These are phyloP conservation scores for Sistotremastrum niveocremeum DNA, from an alignment of 768 basidiomycete genomes.

Conservation along the genomic window DNA sequence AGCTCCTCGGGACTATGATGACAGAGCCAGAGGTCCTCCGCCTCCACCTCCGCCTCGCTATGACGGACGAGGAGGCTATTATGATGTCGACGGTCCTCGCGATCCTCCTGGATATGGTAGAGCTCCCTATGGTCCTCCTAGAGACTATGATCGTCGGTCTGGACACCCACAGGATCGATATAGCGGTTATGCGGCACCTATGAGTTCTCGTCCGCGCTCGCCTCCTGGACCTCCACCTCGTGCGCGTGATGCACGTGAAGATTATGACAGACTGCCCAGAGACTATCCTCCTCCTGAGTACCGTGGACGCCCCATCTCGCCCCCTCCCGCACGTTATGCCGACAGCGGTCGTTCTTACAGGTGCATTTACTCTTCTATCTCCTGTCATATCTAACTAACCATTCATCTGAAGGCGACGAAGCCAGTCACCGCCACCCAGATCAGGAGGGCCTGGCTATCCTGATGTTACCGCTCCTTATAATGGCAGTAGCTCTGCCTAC, in stretches of 20 bases:
- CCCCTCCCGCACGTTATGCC: constrained; percentile 25
- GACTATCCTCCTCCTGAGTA: constrained; percentile 11
- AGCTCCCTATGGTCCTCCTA: constrained; percentile 4
- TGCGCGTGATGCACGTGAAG: constrained; percentile 47
- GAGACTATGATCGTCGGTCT: constrained; percentile 37
- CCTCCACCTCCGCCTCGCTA: constrained; percentile 37
- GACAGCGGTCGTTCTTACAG: constrained; percentile 13
- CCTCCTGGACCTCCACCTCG: constrained; percentile 35
- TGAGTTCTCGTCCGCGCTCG: constrained; percentile 33
- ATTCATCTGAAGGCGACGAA: too few relatives aligned
- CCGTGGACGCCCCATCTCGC: constrained; percentile 12
- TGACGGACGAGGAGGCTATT: constrained; percentile 21
- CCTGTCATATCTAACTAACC: too few relatives aligned
- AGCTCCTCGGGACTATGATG: constrained; percentile 37
- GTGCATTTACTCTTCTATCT: too few relatives aligned
- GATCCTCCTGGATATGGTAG: too few relatives aligned
- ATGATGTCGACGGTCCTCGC: not conserved
- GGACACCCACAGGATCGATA: constrained; percentile 30
- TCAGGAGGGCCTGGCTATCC: too few relatives aligned
- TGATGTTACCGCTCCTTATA: too few relatives aligned
- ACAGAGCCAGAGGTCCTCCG: constrained; percentile 21
- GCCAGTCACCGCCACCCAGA: too few relatives aligned
- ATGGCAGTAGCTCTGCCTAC: too few relatives aligned
- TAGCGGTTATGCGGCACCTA: constrained; percentile 29
- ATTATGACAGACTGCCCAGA: constrained; percentile 41